Percentiles rank a stretch among this genome's conserved stretches.
These are phyloP conservation scores for Oryza rufipogon DNA, from an alignment of 176 grass and related monocot species.

Conservation along the genomic window DNA sequence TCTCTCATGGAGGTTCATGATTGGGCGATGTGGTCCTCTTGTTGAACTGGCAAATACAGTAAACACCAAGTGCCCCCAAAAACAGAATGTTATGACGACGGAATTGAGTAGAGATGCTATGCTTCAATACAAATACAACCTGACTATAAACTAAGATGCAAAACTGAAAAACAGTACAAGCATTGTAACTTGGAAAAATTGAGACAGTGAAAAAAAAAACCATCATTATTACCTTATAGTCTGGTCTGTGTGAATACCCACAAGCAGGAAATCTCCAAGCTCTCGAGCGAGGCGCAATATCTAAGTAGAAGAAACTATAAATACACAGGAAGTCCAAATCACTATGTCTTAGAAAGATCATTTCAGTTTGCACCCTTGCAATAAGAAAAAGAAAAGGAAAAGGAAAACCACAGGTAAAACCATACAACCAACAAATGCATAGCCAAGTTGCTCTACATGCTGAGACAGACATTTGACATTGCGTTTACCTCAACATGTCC, in stretches of 20 bases:
- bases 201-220: not conserved
- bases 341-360: conserved; percentile 26
- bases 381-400: not conserved
- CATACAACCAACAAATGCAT: not conserved
- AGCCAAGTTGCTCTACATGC: not conserved
- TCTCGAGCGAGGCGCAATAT: conserved; percentile 90
- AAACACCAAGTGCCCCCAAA: not conserved
- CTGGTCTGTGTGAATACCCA: conserved; percentile 94
- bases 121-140: conserved; percentile 8
- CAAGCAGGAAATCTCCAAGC: conserved; percentile 94
- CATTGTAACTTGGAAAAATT: conserved; percentile 9
- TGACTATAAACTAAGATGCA: conserved; percentile 9
- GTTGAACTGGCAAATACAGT: conserved; percentile 59
- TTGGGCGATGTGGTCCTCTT: conserved; percentile 83
- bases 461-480: not conserved
- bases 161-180: conserved; percentile 24
- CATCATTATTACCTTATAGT: conserved; percentile 74
- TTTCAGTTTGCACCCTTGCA: not conserved
- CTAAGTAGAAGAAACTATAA: conserved; percentile 59
- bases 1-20: conserved; percentile 95
- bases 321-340: conserved; percentile 27
- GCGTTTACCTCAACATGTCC: conserved; percentile 92
- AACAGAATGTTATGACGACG: not conserved
- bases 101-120: conserved; percentile 17
- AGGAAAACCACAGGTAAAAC: not conserved